phyloP scores from a whole-genome alignment of 2,329 filamentous ascomycete genomes.

The Beauveria sp. region DNA sequence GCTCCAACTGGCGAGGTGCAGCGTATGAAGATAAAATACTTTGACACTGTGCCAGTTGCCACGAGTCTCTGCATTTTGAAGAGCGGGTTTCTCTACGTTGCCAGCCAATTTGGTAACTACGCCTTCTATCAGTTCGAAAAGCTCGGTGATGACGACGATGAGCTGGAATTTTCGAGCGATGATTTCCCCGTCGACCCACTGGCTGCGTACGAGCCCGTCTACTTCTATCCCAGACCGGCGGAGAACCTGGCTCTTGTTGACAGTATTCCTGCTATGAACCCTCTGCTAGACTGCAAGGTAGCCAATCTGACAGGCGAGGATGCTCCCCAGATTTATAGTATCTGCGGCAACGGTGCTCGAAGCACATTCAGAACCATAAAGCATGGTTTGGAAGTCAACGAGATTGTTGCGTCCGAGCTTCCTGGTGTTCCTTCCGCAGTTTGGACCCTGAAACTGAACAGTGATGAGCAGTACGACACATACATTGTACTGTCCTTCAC shows the following conservation, averaged over 20 bases:
- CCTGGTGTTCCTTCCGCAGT: slow-evolving; percentile 84
- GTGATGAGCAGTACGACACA: slow-evolving; percentile 76
- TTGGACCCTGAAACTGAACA: slow-evolving; percentile 87
- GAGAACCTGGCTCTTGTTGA: slow-evolving; percentile 82
- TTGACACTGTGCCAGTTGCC: slow-evolving; percentile 88
- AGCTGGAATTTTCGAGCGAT: slow-evolving; percentile 78
- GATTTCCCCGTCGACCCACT: slow-evolving; percentile 69
- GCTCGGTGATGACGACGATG: slow-evolving; percentile 88
- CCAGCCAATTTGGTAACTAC: slow-evolving; percentile 87
- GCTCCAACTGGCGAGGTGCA: slow-evolving; percentile 74
- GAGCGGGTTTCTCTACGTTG: slow-evolving; percentile 89
- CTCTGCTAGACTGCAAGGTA: slow-evolving; percentile 83
- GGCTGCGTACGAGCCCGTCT: slow-evolving; percentile 67
- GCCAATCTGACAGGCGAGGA: slow-evolving; percentile 87
- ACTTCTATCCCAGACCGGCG: slow-evolving; percentile 71
- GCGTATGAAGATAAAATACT: slow-evolving; percentile 89
- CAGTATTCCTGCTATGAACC: slow-evolving; percentile 81
- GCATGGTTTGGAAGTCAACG: slow-evolving; percentile 85
- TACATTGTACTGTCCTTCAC: slow-evolving; percentile 94
- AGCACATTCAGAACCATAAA: slow-evolving; percentile 89
- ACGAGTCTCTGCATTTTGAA: slow-evolving; percentile 86
- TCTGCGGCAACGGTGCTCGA: slow-evolving; percentile 80
- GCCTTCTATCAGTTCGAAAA: slow-evolving; percentile 97
- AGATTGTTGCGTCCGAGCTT: slow-evolving; percentile 90
- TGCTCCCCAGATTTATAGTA: slow-evolving; percentile 90